Conservation (phyloP, 352 stramenopile species). For the Aphanomyces cochlioides region DNA sequence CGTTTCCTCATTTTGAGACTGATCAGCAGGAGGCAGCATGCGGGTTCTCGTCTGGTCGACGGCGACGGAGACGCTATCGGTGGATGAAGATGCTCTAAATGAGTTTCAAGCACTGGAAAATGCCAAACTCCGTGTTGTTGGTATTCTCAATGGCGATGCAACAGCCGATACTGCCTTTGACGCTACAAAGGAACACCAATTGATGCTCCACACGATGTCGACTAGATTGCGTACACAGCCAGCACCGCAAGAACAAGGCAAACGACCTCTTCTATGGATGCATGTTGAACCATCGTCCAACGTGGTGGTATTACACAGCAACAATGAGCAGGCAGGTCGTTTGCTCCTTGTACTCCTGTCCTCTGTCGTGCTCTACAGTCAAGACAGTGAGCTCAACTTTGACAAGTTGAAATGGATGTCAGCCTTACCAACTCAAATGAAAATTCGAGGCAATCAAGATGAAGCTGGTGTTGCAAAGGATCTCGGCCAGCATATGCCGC, state of each 20-base stretch:
- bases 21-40: not conserved
- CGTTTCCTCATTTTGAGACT: no score
- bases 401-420: conserved; percentile 50
- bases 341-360: conserved; percentile 56
- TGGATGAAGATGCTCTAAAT: not conserved
- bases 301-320: not conserved
- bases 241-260: not conserved
- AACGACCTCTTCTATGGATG: conserved; percentile 1
- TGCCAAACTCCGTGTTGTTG: conserved; percentile 6
- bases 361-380: conserved; percentile 56
- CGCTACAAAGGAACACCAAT: conserved; percentile 14
- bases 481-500: conserved; percentile 50
- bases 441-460: conserved; percentile 57
- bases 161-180: conserved; percentile 8
- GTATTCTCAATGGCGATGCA: conserved; percentile 12
- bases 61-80: not conserved
- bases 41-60: conserved; percentile 13
- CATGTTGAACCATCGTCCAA: conserved; percentile 4
- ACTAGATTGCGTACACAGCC: not conserved
- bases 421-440: conserved; percentile 39
- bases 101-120: not conserved
- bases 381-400: conserved; percentile 53
- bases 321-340: conserved; percentile 22
- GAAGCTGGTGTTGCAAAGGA: conserved; percentile 48
- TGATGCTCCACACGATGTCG: conserved; percentile 19